Conservation (phyloP, 2,329 filamentous ascomycete species). For the Beauveria australis region DNA sequence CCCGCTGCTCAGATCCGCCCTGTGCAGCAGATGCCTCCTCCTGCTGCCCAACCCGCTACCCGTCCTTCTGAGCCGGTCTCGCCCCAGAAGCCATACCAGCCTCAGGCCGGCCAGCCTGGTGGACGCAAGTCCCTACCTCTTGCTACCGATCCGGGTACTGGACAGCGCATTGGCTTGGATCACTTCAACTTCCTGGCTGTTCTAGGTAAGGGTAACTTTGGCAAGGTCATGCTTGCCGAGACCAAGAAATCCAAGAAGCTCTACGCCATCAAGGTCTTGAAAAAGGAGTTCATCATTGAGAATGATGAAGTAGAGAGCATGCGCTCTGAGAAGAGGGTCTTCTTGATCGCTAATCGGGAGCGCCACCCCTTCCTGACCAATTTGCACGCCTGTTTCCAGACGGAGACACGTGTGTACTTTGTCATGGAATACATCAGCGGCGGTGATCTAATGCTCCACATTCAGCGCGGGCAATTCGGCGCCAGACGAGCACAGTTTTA, state of each 20-base stretch:
- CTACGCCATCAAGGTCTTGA: slow-evolving; percentile 97
- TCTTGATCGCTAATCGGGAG: slow-evolving; percentile 94
- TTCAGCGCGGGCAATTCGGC: slow-evolving; percentile 92
- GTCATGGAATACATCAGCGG: slow-evolving; percentile 99
- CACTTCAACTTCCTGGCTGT: slow-evolving; percentile 99
- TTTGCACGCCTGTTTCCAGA: slow-evolving; percentile 97
- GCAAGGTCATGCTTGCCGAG: slow-evolving; percentile 98
- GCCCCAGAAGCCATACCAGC: slow-evolving; percentile 15
- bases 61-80: slow-evolving; percentile 26
- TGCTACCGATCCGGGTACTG: slow-evolving; percentile 64
- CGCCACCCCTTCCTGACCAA: slow-evolving; percentile 92
- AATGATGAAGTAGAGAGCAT: slow-evolving; percentile 99
- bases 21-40: slow-evolving; percentile 23
- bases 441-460: slow-evolving; percentile 98
- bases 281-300: slow-evolving; percentile 99
- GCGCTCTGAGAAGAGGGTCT: slow-evolving; percentile 93
- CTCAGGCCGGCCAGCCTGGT: slow-evolving; percentile 21
- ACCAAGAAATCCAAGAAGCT: slow-evolving; percentile 87
- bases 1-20: slow-evolving; percentile 28
- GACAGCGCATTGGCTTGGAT: slow-evolving; percentile 83
- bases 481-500: slow-evolving; percentile 98
- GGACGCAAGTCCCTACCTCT: slow-evolving; percentile 56
- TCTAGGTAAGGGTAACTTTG: slow-evolving; percentile 97
- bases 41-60: slow-evolving; percentile 24
- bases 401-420: slow-evolving; percentile 95